A percentile compares a stretch with the other conserved stretches of the same genome.
These are phyloP conservation scores for Leccinum olivaceopallidum DNA, from an alignment of 768 basidiomycete species.

Conservation along the genomic window DNA sequence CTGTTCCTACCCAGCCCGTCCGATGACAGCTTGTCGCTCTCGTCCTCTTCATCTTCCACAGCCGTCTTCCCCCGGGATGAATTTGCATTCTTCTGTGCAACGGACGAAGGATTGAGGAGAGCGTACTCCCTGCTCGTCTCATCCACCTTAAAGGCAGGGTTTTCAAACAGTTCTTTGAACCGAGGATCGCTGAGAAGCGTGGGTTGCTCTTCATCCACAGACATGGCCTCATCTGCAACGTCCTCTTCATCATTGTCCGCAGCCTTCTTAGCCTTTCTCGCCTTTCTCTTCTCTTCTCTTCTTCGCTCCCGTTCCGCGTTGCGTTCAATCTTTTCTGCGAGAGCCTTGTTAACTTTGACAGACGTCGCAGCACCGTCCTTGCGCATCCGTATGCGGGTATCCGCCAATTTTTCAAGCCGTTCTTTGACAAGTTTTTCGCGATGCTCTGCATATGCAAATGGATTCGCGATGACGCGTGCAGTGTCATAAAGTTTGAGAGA, in stretches of 20 bases:
- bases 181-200: conserved; percentile 82
- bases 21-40: conserved; percentile 70
- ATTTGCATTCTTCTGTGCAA: conserved; percentile 47
- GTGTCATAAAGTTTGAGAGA: conserved; percentile 95
- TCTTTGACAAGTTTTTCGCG: conserved; percentile 84
- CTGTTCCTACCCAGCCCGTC: conserved; percentile 48
- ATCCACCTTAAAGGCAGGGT: conserved; percentile 91
- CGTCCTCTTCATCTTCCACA: conserved; percentile 87
- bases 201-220: conserved; percentile 32
- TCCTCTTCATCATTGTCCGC: conserved; percentile 36
- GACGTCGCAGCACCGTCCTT: conserved; percentile 47
- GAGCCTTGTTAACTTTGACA: conserved; percentile 62
- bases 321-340: conserved; percentile 78
- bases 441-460: conserved; percentile 93
- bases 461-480: conserved; percentile 93
- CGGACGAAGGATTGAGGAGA: conserved; percentile 88
- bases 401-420: conserved; percentile 92
- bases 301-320: conserved; percentile 56
- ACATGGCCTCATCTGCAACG: conserved; percentile 35
- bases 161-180: conserved; percentile 87
- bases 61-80: conserved; percentile 61
- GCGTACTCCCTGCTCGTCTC: conserved; percentile 85
- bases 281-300: conserved; percentile 55
- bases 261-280: conserved; percentile 42
- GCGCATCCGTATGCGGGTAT: conserved; percentile 83